Evolutionary conservation across 257 asterid species (phyloP), one percentile per base, ranked within the genome.

Genomic region (Ophiorrhiza pumila): DNA sequence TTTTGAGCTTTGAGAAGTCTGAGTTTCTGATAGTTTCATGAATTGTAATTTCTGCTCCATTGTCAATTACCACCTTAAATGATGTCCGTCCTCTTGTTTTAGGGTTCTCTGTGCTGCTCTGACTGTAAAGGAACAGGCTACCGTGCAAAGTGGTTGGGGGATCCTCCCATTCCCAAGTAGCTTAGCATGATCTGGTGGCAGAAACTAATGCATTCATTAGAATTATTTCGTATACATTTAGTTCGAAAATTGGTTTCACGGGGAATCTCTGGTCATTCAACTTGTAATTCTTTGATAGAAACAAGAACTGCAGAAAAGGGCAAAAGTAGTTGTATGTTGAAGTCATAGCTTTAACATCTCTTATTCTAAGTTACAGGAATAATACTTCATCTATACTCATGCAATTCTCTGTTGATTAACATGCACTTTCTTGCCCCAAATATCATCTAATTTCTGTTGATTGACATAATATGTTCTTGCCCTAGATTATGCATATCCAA

Each of bases 71-170:
- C 18, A 25, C 59, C 32, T 22, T 50, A 49, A 22, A 9, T 18
- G 23, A 67, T 46, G 47, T 32, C 50, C 34, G 3, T 15, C n/a
- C 41, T 43, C 39, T 60, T 77, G 34, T 61, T 74, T 52, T 65
- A 93, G 98, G 98, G 98, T 68, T 88, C 90, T 27, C 83, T 83
- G 4, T 71, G 91, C 76, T 93, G 98, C 80, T 76, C 88, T 0
- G 90, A 88, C 59, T 93, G 98, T 80, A 93, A 89, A 85, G 98
- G 98, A 64, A 91, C 98, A 35, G 98, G 98, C 55, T 87, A 67
- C 63, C 96, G 98, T 41, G 98, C 98, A 14, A 93, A 91, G 85
- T 93, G 98, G 98, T 85, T 91, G 69, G 93, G 83, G 57, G 80
- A 89, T 62, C 92, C 93, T 74, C 96, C 93, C 5, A 73, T 80